Percentiles rank a stretch among this genome's conserved stretches.
Evolutionary conservation across 805 yeast genomes (phyloP).

Genomic region (Lachancea waltii): DNA sequence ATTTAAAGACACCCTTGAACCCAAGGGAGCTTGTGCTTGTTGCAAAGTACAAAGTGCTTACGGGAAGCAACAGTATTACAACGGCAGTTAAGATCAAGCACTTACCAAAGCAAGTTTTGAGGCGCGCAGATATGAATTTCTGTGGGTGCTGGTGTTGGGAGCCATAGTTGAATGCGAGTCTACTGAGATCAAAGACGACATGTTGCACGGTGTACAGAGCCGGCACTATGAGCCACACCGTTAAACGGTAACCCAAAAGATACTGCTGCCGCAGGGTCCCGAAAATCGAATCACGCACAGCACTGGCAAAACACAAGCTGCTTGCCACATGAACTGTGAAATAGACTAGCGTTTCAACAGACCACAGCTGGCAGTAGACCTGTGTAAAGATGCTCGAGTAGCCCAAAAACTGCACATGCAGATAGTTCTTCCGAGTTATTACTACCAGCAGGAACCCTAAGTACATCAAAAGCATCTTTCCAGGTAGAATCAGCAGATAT

Average conservation of each 20-base stretch:
- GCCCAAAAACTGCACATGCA: constrained; percentile 34
- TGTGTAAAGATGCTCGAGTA: constrained; percentile 22
- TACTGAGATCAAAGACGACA: constrained; percentile 47
- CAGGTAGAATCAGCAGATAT: constrained; percentile 21
- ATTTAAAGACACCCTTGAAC: constrained; percentile 28
- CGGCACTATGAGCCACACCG: constrained; percentile 36
- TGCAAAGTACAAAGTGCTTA: constrained; percentile 37
- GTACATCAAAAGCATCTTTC: constrained; percentile 26
- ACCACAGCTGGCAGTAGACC: constrained; percentile 27
- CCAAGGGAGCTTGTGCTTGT: constrained; percentile 15
- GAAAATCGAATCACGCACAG: constrained; percentile 17
- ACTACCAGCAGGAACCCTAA: constrained; percentile 31
- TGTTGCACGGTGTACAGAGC: constrained; percentile 45
- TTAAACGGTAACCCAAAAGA: constrained; percentile 17
- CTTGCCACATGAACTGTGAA: constrained; percentile 17
- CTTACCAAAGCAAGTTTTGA: constrained; percentile 34
- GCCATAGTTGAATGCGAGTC: constrained; percentile 41
- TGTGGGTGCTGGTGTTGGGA: constrained; percentile 36
- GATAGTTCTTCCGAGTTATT: constrained; percentile 36
- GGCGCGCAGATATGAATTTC: constrained; percentile 23
- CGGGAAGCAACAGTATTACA: constrained; percentile 31
- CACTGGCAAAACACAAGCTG: constrained; percentile 21
- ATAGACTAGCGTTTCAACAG: constrained; percentile 27
- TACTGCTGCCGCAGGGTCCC: constrained; percentile 9
- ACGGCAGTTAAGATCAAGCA: constrained; percentile 22